Percentiles rank a stretch among this genome's conserved stretches.
Evolutionary conservation across 345 rosid genomes (phyloP).

Genomic region (Lepidium didymum): DNA sequence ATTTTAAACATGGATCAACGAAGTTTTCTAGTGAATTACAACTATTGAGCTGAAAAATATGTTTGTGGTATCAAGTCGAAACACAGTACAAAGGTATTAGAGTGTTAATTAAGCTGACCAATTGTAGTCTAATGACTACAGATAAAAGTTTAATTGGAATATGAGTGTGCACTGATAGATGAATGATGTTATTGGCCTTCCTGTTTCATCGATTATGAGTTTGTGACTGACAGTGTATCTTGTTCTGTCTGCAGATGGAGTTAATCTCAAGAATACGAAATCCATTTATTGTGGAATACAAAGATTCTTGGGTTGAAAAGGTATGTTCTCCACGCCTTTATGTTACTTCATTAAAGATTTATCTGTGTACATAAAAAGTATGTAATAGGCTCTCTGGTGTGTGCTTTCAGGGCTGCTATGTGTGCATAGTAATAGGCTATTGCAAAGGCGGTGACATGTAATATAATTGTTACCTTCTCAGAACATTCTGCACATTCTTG

Average conservation of each 20-base stretch:
- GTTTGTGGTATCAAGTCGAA: background rate
- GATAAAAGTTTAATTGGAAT: background rate
- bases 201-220: background rate
- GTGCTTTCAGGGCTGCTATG: slow-evolving; percentile 84
- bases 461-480: slow-evolving; percentile 32
- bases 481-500: slow-evolving; percentile 1
- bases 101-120: background rate
- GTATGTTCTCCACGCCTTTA: slow-evolving; percentile 32
- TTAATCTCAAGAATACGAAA: slow-evolving; percentile 82
- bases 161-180: background rate
- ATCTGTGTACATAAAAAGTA: background rate
- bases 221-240: background rate
- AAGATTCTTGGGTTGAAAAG: slow-evolving; percentile 99
- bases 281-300: slow-evolving; percentile 93
- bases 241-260: slow-evolving; percentile 63
- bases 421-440: slow-evolving; percentile 92
- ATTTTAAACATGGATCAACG: background rate
- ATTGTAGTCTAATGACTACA: background rate
- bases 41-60: background rate
- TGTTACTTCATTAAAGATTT: background rate
- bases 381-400: background rate
- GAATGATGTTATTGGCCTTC: background rate
- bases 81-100: background rate
- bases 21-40: background rate
- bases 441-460: slow-evolving; percentile 99